These are phyloP conservation scores for Xerocomellus intermedius DNA, from an alignment of 768 basidiomycete genomes.

Conservation along the genomic window DNA sequence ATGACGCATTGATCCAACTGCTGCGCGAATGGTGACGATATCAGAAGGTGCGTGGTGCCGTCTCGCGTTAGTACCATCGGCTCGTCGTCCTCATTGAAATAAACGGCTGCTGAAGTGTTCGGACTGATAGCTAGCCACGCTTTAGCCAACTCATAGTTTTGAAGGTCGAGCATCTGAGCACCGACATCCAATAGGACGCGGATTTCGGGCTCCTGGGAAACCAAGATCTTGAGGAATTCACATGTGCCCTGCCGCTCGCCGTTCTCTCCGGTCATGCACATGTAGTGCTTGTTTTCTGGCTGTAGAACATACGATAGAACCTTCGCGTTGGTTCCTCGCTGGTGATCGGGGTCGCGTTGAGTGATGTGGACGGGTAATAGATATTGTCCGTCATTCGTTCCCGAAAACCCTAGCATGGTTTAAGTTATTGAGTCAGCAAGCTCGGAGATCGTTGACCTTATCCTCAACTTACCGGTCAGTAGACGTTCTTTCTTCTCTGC, in stretches of 20 bases:
- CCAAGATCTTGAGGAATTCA: constrained; percentile 31
- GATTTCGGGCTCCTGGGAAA: constrained; percentile 37
- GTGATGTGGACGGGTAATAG: constrained; percentile 35
- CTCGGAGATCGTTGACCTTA: background rate
- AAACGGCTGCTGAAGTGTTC: constrained; percentile 28
- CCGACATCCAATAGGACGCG: constrained; percentile 54
- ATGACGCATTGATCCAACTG: constrained; percentile 34
- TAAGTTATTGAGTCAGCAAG: background rate
- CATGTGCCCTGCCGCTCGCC: constrained; percentile 16
- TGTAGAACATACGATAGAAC: constrained; percentile 32
- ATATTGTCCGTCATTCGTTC: constrained; percentile 42
- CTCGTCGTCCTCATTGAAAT: constrained; percentile 35
- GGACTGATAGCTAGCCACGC: constrained; percentile 39
- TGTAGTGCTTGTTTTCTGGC: constrained; percentile 20
- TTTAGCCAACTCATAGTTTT: constrained; percentile 41
- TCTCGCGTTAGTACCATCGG: constrained; percentile 33
- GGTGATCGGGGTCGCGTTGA: constrained; percentile 29
- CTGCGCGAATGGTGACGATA: constrained; percentile 33
- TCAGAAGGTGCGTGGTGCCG: constrained; percentile 27
- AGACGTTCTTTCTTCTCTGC: constrained; percentile 24
- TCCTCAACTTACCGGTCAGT: constrained; percentile 14
- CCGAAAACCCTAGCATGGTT: constrained; percentile 34
- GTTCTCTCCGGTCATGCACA: constrained; percentile 3
- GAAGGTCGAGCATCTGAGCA: constrained; percentile 53
- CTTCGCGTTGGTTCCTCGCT: constrained; percentile 46